Conservation (phyloP, 2,329 filamentous ascomycete species). For the Neophaeococcomyces aloes region DNA sequence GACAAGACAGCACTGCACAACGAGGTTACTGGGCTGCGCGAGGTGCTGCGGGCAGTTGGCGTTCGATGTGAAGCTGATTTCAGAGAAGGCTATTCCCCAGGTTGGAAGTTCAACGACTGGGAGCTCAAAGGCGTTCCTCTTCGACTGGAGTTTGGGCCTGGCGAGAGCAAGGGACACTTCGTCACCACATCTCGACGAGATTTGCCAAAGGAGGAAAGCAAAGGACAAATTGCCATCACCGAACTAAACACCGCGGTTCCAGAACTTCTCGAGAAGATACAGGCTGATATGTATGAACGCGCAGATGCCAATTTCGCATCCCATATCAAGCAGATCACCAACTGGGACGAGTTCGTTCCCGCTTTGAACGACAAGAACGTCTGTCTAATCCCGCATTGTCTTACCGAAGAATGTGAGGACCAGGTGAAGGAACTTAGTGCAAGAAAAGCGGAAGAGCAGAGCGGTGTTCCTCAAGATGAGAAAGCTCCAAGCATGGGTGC, state of each 20-base stretch:
- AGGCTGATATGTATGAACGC: slow-evolving; percentile 66
- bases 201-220: slow-evolving; percentile 43
- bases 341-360: slow-evolving; percentile 87
- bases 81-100: slow-evolving; percentile 82
- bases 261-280: slow-evolving; percentile 77
- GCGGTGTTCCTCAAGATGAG: slow-evolving; percentile 63
- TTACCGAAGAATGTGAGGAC: slow-evolving; percentile 77
- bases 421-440: slow-evolving; percentile 88
- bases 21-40: slow-evolving; percentile 61
- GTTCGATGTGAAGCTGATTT: slow-evolving; percentile 72
- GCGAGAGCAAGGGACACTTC: slow-evolving; percentile 76
- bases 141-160: slow-evolving; percentile 89
- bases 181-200: slow-evolving; percentile 83
- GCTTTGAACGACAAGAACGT: slow-evolving; percentile 87
- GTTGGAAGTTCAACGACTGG: slow-evolving; percentile 99
- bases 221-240: slow-evolving; percentile 63
- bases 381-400: slow-evolving; percentile 81
- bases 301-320: slow-evolving; percentile 68
- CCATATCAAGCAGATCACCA: slow-evolving; percentile 69
- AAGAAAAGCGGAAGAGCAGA: slow-evolving; percentile 49
- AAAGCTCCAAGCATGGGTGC: slow-evolving; percentile 65
- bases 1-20: slow-evolving; percentile 66
- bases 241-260: slow-evolving; percentile 66
- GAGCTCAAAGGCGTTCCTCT: slow-evolving; percentile 93
- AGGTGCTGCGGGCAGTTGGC: slow-evolving; percentile 58